Evolutionary conservation across 768 basidiomycete genomes (phyloP).

Genomic region (Leccinum aurantiacum): DNA sequence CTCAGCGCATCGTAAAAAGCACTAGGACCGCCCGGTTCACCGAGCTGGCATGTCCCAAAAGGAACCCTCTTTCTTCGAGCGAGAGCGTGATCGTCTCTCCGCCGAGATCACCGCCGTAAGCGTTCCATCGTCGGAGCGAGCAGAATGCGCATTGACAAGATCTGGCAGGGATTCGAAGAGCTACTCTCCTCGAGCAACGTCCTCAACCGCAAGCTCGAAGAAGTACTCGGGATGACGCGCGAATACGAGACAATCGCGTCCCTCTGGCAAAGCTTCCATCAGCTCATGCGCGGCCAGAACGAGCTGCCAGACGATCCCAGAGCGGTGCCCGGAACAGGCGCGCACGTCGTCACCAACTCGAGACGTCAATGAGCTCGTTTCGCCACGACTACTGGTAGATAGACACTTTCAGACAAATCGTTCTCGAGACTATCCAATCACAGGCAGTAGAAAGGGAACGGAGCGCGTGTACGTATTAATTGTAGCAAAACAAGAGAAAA

Average conservation of each 20-base stretch:
- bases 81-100: slow-evolving; percentile 73
- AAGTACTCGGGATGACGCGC: slow-evolving; percentile 87
- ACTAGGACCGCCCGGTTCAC: background rate
- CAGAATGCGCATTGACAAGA: background rate
- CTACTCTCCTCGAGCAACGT: slow-evolving; percentile 81
- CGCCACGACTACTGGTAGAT: slow-evolving; percentile 2
- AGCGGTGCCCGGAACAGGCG: slow-evolving; percentile 66
- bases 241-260: slow-evolving; percentile 89
- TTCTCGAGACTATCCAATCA: slow-evolving; percentile 40
- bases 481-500: slow-evolving; percentile 34
- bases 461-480: slow-evolving; percentile 32
- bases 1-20: background rate
- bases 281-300: slow-evolving; percentile 63
- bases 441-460: slow-evolving; percentile 31
- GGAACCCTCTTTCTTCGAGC: slow-evolving; percentile 69
- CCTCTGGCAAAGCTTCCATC: slow-evolving; percentile 80
- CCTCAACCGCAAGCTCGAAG: slow-evolving; percentile 88
- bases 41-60: slow-evolving; percentile 27
- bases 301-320: slow-evolving; percentile 34
- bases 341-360: slow-evolving; percentile 50
- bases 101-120: slow-evolving; percentile 72
- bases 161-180: slow-evolving; percentile 78
- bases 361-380: slow-evolving; percentile 23
- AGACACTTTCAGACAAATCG: slow-evolving; percentile 17
- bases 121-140: background rate